Percentiles rank a stretch among this genome's conserved stretches.
These are phyloP conservation scores for Chlorella vulgaris DNA, from an alignment of 139 green algal species.

Conservation along the genomic window DNA sequence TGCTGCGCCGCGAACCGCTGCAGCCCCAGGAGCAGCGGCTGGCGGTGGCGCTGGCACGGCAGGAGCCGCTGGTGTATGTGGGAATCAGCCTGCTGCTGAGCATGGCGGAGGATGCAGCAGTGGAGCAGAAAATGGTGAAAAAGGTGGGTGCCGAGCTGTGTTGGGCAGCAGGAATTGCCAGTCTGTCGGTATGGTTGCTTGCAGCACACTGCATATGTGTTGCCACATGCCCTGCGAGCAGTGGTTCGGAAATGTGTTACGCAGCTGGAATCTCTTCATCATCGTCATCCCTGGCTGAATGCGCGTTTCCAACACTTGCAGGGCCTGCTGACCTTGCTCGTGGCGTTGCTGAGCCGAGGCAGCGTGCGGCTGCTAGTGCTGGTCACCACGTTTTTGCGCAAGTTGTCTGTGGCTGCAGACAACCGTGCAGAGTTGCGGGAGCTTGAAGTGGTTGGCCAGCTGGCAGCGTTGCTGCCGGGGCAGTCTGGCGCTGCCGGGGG, in stretches of 20 bases:
- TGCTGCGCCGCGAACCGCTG: slow-evolving; percentile 12
- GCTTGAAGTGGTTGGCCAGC: slow-evolving; percentile 36
- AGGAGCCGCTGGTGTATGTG: slow-evolving; percentile 81
- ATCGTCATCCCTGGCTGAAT: too few species aligned
- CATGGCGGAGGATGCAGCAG: slow-evolving; percentile 71
- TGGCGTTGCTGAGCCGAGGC: slow-evolving; percentile 73
- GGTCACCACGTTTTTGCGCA: slow-evolving; percentile 80
- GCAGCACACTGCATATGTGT: too few species aligned
- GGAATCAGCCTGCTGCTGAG: slow-evolving; percentile 84
- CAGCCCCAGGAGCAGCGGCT: slow-evolving; percentile 59
- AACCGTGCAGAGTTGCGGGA: slow-evolving; percentile 71
- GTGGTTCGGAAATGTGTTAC: too few species aligned
- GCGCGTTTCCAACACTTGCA: slow-evolving; percentile 10
- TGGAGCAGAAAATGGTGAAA: slow-evolving; percentile 90
- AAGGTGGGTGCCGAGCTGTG: slow-evolving; percentile 60
- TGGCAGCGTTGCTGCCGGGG: slow-evolving; percentile 45
- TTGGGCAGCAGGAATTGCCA: background rate
- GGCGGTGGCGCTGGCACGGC: slow-evolving; percentile 67
- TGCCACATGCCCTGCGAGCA: too few species aligned
- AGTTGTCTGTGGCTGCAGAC: slow-evolving; percentile 76
- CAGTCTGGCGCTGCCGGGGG: slow-evolving; percentile 42
- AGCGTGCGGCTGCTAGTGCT: slow-evolving; percentile 89
- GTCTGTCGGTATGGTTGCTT: background rate
- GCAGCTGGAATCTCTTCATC: too few species aligned
- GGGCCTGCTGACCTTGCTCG: slow-evolving; percentile 80